Base-by-base conservation (phyloP, 495 filamentous ascomycete species). In the Glonium stellatum region DNA sequence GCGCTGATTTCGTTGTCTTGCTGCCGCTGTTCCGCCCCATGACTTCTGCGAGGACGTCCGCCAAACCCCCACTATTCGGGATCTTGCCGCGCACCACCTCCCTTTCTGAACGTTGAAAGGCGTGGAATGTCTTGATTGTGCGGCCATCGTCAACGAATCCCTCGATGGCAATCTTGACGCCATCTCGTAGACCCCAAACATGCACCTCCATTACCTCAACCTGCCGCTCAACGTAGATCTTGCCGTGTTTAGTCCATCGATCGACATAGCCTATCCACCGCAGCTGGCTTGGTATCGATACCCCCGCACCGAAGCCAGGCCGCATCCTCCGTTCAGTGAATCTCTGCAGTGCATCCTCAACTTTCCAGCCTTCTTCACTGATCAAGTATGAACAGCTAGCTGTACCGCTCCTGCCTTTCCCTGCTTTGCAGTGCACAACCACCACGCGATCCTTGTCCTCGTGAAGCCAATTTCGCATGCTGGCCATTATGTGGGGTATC, bases 341-440 rank as follows among this genome's bases (percentile, higher is more conserved):
- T 18, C 87, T 76, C 44, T 84, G 76, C 65, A 96, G 73, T 1
- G 93, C 93, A 57, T 93, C 82, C 58, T 87, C 80, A 12, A 83
- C 75, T 39, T 78, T 85, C 92, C 92, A 97, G 19, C 88, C 90
- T 63, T 90, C 86, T 69, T 98, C 87, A 19, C 87, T 84, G 60
- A 98, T 95, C 50, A 98, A 75, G 70, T 96, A 97, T 57, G 84
- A 85, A 67, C 88, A 92, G 21, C 85, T 84, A 67, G 90, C 82
- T 0, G 89, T 96, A n/a, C 93, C 93, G 58, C 88, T 93, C 48
- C 93, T 79, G 1, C 93, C 93, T 72, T 98, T 98, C 1, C 93
- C 93, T 1, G 93, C 93, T 53, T 97, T 98, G 76, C 93, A 97
- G 71, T 97, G 93, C 11, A 98, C 89, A 5, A 98, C 92, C 1